These are phyloP conservation scores for Phytophthora sp. DNA, from an alignment of 352 stramenopile species.

Conservation along the genomic window DNA sequence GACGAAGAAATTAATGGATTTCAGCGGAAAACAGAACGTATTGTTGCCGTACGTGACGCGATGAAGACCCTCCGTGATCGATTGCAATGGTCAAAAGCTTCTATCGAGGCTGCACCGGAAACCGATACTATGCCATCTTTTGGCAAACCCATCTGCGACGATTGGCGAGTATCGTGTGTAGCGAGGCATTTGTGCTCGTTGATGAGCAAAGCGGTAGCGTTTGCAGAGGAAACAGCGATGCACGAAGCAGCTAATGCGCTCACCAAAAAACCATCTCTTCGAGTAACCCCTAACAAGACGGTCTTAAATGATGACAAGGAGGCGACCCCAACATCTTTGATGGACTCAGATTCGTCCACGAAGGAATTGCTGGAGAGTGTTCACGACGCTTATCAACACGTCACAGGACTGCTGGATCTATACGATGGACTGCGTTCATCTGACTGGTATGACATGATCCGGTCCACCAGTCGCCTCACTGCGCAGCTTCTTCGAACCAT, in stretches of 20 bases:
- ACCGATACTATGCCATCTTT: not conserved
- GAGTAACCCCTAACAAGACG: not conserved
- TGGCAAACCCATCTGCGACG: constrained; percentile 9
- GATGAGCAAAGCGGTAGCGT: constrained; percentile 22
- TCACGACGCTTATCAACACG: constrained; percentile 2
- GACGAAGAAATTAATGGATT: constrained; percentile 56
- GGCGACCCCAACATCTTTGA: not conserved
- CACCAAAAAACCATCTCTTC: constrained; percentile 50
- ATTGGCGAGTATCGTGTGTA: constrained; percentile 17
- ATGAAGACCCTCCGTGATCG: constrained; percentile 37
- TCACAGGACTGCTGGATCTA: constrained; percentile 2
- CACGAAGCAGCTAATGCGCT: constrained; percentile 47
- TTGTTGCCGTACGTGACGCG: constrained; percentile 46
- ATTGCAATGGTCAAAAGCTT: constrained; percentile 26
- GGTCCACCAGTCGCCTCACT: constrained; percentile 6
- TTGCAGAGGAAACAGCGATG: constrained; percentile 52
- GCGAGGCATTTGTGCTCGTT: constrained; percentile 19
- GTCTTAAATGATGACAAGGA: not conserved
- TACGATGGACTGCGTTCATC: constrained; percentile 14
- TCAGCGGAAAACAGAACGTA: constrained; percentile 46
- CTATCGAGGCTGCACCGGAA: not conserved
- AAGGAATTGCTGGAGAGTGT: constrained; percentile 16
- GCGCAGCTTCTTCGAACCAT: constrained; percentile 20
- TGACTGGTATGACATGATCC: constrained; percentile 19
- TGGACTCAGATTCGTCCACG: not conserved